Percentiles rank a stretch among this genome's conserved stretches.
phyloP scores from a whole-genome alignment of 768 basidiomycete genomes.

The Auriscalpium microsporum region DNA sequence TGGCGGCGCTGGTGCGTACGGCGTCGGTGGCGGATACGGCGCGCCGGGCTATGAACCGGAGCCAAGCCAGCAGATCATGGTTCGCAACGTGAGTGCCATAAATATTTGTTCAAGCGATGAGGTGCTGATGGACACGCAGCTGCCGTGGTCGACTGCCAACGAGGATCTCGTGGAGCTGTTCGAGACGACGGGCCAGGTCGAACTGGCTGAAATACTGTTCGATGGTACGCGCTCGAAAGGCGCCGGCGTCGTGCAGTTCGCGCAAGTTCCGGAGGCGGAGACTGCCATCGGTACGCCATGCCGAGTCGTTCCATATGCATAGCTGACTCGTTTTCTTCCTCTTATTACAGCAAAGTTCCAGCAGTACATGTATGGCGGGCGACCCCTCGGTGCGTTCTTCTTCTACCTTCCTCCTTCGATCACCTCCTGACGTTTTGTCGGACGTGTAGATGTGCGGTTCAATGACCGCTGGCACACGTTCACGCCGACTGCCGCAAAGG shows the following conservation, averaged over 20 bases:
- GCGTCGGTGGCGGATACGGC: constrained; percentile 26
- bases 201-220: constrained; percentile 89
- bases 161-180: constrained; percentile 97
- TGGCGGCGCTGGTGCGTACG: constrained; percentile 22
- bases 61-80: constrained; percentile 96
- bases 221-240: constrained; percentile 92
- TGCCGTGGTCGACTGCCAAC: constrained; percentile 98
- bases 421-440: constrained; percentile 3
- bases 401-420: not conserved
- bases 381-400: constrained; percentile 60
- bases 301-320: not conserved
- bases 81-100: constrained; percentile 80
- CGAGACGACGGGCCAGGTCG: constrained; percentile 94
- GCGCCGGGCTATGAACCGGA: constrained; percentile 44
- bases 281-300: constrained; percentile 72
- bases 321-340: not conserved
- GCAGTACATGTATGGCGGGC: constrained; percentile 89
- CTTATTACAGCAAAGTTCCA: constrained; percentile 73
- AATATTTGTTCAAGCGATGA: not conserved
- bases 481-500: constrained; percentile 81
- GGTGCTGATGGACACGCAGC: constrained; percentile 32
- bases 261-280: constrained; percentile 80
- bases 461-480: constrained; percentile 96
- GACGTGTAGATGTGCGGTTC: constrained; percentile 74
- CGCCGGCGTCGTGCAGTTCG: constrained; percentile 92